Conservation (phyloP, 768 basidiomycete species). For the Asterophora lycoperdoides region DNA sequence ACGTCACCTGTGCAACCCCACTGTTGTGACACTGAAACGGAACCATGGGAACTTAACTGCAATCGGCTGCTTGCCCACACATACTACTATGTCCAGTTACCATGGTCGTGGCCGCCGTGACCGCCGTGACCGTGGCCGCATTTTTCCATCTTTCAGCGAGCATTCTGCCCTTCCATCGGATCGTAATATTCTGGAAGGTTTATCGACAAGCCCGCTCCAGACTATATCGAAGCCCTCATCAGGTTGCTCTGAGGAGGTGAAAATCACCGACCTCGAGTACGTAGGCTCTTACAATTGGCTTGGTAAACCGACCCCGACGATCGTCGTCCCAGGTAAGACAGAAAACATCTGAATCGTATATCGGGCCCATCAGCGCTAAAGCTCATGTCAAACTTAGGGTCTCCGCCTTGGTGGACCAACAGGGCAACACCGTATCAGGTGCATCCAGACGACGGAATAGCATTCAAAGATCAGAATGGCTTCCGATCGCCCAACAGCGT, state of each 20-base stretch:
- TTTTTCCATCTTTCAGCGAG: not conserved
- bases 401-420: slow-evolving; percentile 49
- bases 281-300: slow-evolving; percentile 56
- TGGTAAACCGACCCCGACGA: slow-evolving; percentile 38
- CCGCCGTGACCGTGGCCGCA: slow-evolving; percentile 2
- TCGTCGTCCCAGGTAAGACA: slow-evolving; percentile 47
- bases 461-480: slow-evolving; percentile 57
- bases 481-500: slow-evolving; percentile 34
- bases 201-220: slow-evolving; percentile 24
- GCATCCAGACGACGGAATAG: slow-evolving; percentile 45
- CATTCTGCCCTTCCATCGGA: slow-evolving; percentile 25
- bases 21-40: too few species aligned
- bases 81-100: too few species aligned
- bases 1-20: not conserved
- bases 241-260: slow-evolving; percentile 23
- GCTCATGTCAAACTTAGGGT: slow-evolving; percentile 29
- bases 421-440: slow-evolving; percentile 47
- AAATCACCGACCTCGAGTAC: slow-evolving; percentile 33
- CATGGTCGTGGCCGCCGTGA: too few species aligned
- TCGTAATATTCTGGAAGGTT: slow-evolving; percentile 33
- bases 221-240: slow-evolving; percentile 22
- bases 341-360: too few species aligned
- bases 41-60: slow-evolving; percentile 2
- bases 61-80: not conserved
- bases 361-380: too few species aligned